Conservation (phyloP, 2,329 filamentous ascomycete genomes). For the Trichoderma guizhouense region DNA sequence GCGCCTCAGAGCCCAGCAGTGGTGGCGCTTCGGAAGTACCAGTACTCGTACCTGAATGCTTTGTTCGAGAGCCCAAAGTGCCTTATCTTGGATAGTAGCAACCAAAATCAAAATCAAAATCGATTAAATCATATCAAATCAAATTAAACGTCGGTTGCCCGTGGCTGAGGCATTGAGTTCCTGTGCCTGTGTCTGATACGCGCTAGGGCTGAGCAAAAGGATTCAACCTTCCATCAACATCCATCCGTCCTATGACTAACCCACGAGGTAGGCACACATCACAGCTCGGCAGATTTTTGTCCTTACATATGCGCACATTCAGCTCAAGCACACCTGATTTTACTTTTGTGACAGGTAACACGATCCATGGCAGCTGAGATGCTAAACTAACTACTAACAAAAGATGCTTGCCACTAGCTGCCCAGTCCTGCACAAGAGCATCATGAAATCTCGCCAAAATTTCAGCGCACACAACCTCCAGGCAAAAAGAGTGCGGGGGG, state of each 20-base stretch:
- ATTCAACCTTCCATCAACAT: not conserved
- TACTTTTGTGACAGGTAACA: not conserved
- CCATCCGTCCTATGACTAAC: not conserved
- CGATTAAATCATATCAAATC: not conserved
- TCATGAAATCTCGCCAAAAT: not conserved
- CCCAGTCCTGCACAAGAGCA: not conserved
- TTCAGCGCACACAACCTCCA: not conserved
- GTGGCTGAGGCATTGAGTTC: not conserved
- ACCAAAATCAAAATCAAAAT: too few relatives aligned
- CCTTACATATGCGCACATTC: not conserved
- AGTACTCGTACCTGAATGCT: not conserved
- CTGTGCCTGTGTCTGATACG: not conserved
- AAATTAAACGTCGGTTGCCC: not conserved
- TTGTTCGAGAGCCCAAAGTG: not conserved
- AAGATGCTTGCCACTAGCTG: not conserved
- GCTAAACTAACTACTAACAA: not conserved
- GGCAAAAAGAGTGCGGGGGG: constrained; percentile 9
- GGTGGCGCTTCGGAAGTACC: not conserved
- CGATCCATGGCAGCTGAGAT: not conserved
- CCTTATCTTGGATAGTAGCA: not conserved
- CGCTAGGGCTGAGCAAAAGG: not conserved
- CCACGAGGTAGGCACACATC: not conserved
- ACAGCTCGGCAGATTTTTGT: not conserved
- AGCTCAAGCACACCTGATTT: not conserved
- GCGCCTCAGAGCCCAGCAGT: not conserved